A percentile compares a stretch with the other conserved stretches of the same genome.
Evolutionary conservation across 768 basidiomycete species (phyloP).

Genomic region (Boletellus sp.): DNA sequence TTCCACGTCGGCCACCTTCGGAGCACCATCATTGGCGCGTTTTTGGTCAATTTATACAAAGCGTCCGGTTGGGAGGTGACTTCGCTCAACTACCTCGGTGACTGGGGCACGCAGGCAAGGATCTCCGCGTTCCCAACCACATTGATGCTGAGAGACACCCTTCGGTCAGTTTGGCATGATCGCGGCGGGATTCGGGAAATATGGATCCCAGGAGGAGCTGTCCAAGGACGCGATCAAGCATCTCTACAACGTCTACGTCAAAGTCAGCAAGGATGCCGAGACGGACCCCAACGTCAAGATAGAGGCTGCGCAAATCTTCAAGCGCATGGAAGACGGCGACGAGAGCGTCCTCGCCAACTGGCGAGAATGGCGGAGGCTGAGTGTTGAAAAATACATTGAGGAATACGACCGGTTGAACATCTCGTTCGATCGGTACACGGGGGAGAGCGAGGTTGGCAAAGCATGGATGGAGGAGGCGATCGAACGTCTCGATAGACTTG

Average conservation of each 20-base stretch:
- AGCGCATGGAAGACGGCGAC: constrained; percentile 92
- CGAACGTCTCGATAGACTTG: constrained; percentile 61
- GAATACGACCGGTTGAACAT: constrained; percentile 90
- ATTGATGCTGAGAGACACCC: neutral
- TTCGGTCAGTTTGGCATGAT: constrained; percentile 72
- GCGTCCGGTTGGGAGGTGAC: constrained; percentile 92
- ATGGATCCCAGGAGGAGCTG: constrained; percentile 81
- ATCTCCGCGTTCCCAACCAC: too few species aligned
- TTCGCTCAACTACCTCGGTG: constrained; percentile 92
- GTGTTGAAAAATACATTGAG: constrained; percentile 82
- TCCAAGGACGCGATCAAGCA: constrained; percentile 91
- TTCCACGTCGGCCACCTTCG: constrained; percentile 98
- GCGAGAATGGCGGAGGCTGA: constrained; percentile 89
- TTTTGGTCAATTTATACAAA: constrained; percentile 86
- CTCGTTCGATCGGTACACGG: constrained; percentile 86
- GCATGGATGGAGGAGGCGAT: constrained; percentile 73
- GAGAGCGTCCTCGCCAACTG: constrained; percentile 80
- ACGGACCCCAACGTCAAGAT: constrained; percentile 66
- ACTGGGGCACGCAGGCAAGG: constrained; percentile 94
- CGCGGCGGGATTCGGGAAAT: constrained; percentile 87
- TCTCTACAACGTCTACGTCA: constrained; percentile 90
- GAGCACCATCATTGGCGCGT: constrained; percentile 98
- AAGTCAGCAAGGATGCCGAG: constrained; percentile 85
- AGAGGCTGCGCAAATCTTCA: constrained; percentile 85
- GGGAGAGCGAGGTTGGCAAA: constrained; percentile 79